Evolutionary conservation across 768 basidiomycete species (phyloP).

Genomic region (Pleurotus pulmonarius): DNA sequence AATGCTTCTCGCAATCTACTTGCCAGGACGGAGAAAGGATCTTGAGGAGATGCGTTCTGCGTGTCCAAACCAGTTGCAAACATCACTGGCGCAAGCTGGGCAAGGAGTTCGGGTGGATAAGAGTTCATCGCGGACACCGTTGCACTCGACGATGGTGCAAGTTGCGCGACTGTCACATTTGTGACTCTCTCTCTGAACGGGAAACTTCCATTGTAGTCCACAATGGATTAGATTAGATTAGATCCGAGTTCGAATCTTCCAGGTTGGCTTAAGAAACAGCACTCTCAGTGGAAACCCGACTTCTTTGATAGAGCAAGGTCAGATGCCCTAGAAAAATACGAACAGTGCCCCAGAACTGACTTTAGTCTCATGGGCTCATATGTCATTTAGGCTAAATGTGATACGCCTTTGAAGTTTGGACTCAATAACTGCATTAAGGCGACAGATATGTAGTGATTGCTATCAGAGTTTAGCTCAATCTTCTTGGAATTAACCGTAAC

Average conservation of each 20-base stretch:
- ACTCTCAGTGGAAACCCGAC: too few relatives aligned
- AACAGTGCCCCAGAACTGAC: background rate
- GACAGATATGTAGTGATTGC: background rate
- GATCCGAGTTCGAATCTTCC: background rate
- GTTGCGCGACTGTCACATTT: background rate
- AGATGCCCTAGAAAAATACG: background rate
- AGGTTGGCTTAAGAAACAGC: too few relatives aligned
- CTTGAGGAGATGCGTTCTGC: conserved; percentile 32
- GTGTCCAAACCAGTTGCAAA: conserved; percentile 84
- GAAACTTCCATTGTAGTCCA: background rate
- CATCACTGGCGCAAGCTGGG: conserved; percentile 91
- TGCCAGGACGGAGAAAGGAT: conserved; percentile 59
- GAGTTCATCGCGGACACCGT: conserved; percentile 65
- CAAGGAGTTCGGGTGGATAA: conserved; percentile 85
- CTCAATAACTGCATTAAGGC: background rate
- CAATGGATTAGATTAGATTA: background rate
- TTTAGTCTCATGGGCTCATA: too few relatives aligned
- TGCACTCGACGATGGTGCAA: too few relatives aligned
- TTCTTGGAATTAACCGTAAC: background rate
- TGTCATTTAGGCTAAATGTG: too few relatives aligned
- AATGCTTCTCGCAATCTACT: conserved; percentile 68
- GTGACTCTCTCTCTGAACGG: background rate
- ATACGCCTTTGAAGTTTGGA: background rate
- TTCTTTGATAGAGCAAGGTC: too few relatives aligned
- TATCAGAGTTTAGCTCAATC: conserved; percentile 3